Evolutionary conservation across 2,329 filamentous ascomycete species (phyloP), one percentile per base, ranked within the genome.

Genomic region (Fusarium pininemorale): DNA sequence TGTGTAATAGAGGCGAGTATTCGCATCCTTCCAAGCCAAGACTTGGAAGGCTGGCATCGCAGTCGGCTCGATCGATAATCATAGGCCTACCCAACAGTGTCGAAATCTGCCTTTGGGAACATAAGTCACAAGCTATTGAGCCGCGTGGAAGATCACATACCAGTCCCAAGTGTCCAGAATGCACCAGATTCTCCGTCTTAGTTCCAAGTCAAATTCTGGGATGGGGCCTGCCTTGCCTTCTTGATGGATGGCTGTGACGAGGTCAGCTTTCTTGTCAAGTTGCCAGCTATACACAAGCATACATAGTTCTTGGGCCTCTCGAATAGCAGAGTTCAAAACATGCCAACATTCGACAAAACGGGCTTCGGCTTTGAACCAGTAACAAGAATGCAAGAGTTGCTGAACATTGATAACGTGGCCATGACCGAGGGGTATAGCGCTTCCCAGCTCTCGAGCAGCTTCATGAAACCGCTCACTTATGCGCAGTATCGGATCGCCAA

Each of bases 141-240:
- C 32, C 12, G 45, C 18, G 20, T 16, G 18, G 20, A 51, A 18
- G 42, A 20, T 39, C 22, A 63, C 72, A 72, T 70, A 84, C 82
- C 82, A 84, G 63, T 84, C 83, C 81, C 80, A 84, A 3, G 80
- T 81, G 45, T 83, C 75, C 32, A 84, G 47, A 20, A 83, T 72
- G 55, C 80, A 83, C 82, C 83, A 84, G 7, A 82, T 53, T 54
- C 82, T 79, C 26, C 82, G 73, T 24, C 80, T 74, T 68, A 84
- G 80, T 68, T 84, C 82, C 24, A 77, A 69, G 26, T 84, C 81
- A 57, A 82, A 82, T 41, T 82, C 79, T 2, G 80, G 70, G 37
- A 81, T 60, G 7, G 66, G 50, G 12, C 75, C 76, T 9, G 71
- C 72, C 12, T 75, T 74, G 5, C 75, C 66, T 69, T 83, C 81